Evolutionary conservation across 2,329 filamentous ascomycete genomes (phyloP).

Genomic region (Massarina eburnea): DNA sequence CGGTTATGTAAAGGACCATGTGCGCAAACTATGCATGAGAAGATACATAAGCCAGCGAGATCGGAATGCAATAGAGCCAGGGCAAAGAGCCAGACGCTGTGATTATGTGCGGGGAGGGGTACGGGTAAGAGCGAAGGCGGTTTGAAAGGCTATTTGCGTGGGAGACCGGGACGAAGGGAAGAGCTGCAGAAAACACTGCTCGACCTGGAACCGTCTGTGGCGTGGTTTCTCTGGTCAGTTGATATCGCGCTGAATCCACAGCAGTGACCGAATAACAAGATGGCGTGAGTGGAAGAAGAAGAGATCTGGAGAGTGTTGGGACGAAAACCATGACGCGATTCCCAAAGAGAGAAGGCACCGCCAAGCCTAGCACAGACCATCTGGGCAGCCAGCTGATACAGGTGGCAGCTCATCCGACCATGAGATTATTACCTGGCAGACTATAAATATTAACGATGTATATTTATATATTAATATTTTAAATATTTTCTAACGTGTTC

Average conservation of each 20-base stretch:
- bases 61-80: neutral
- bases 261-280: neutral
- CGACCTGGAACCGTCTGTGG: too few species aligned
- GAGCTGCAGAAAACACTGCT: too few species aligned
- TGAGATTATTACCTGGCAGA: too few species aligned
- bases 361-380: neutral
- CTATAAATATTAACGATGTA: too few species aligned
- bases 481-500: too few species aligned
- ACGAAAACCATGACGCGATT: neutral
- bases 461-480: too few species aligned
- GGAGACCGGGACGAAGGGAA: neutral
- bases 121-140: constrained; percentile 1
- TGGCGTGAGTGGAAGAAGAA: neutral
- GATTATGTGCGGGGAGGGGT: neutral
- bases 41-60: neutral
- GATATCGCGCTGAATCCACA: too few species aligned
- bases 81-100: neutral
- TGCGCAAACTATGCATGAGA: neutral
- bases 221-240: too few species aligned
- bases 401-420: neutral
- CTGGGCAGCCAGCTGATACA: too few species aligned
- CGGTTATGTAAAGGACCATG: neutral
- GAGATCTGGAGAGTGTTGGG: neutral
- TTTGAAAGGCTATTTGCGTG: constrained; percentile 4
- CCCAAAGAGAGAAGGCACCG: neutral